These are phyloP conservation scores for Digitaria exilis DNA, from an alignment of 202 grass and related monocot genomes.

Conservation along the genomic window DNA sequence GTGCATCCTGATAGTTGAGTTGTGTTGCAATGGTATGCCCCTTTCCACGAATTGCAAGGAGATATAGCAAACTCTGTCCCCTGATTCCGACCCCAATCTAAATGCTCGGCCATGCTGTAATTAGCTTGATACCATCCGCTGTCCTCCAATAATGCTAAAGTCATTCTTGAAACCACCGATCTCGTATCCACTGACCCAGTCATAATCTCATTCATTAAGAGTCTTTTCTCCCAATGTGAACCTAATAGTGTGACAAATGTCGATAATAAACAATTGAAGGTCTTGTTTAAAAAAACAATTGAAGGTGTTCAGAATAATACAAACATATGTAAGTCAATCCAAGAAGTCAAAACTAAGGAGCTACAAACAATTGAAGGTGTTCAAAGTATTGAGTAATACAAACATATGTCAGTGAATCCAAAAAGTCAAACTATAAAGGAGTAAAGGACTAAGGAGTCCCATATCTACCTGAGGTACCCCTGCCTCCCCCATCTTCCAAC, in stretches of 20 bases:
- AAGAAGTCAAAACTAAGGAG: neutral
- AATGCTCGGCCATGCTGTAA: constrained; percentile 95
- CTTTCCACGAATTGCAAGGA: constrained; percentile 90
- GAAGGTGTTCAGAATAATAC: neutral
- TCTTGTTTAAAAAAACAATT: no score
- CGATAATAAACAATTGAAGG: constrained; percentile 17
- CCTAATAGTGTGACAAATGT: constrained; percentile 51
- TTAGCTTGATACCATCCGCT: constrained; percentile 99
- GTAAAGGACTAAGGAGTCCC: no score
- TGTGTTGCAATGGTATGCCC: constrained; percentile 94
- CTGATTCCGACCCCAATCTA: constrained; percentile 96
- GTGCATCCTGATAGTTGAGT: constrained; percentile 97
- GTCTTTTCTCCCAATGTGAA: constrained; percentile 99
- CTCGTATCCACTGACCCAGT: constrained; percentile 96
- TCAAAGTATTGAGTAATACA: no score
- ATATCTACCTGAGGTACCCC: constrained; percentile 91
- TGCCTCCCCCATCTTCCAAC: constrained; percentile 96
- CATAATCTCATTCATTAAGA: constrained; percentile 99
- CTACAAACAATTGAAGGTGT: no score
- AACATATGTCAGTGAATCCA: no score
- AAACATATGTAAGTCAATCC: neutral
- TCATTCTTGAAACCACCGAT: constrained; percentile 99
- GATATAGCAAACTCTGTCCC: constrained; percentile 90
- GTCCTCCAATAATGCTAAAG: constrained; percentile 95
- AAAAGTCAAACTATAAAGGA: no score